These are phyloP conservation scores for Dendrobium huoshanense DNA, from an alignment of 106 monocot genomes.

Conservation along the genomic window DNA sequence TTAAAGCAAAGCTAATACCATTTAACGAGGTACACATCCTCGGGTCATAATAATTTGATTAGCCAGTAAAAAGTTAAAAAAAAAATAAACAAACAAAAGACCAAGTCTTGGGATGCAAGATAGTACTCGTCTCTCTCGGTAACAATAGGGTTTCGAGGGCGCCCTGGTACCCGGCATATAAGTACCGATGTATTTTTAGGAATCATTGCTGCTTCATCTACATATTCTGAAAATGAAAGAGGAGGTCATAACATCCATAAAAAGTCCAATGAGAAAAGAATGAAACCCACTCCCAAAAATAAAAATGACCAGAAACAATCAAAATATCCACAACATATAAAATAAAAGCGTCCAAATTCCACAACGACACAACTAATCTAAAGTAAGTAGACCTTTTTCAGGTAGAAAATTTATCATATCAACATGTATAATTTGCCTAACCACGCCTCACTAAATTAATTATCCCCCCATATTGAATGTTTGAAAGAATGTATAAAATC, in stretches of 20 bases:
- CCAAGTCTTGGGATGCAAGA: slow-evolving; percentile 28
- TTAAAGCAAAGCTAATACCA: not conserved
- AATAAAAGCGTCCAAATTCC: not conserved
- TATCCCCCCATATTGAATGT: not conserved
- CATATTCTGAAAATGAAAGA: slow-evolving; percentile 85
- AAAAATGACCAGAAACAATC: not conserved
- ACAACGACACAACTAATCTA: not conserved
- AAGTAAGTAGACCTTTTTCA: not conserved
- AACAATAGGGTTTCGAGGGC: slow-evolving; percentile 74
- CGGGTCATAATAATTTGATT: not conserved
- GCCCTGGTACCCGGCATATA: slow-evolving; percentile 87
- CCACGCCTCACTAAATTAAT: not conserved
- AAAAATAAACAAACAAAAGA: slow-evolving; percentile 15
- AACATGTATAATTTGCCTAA: not conserved
- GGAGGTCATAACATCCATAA: slow-evolving; percentile 30
- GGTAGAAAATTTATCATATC: not conserved
- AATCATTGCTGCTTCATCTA: slow-evolving; percentile 83
- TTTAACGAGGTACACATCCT: not conserved
- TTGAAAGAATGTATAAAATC: not conserved
- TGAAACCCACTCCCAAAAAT: slow-evolving; percentile 6
- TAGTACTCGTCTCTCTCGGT: slow-evolving; percentile 71
- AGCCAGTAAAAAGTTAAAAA: not conserved
- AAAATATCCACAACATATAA: not conserved
- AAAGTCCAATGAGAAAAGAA: slow-evolving; percentile 11
- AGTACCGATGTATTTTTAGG: slow-evolving; percentile 93